Base-by-base conservation (phyloP, 805 yeast species). In the Nakazawaea siamensis region DNA sequence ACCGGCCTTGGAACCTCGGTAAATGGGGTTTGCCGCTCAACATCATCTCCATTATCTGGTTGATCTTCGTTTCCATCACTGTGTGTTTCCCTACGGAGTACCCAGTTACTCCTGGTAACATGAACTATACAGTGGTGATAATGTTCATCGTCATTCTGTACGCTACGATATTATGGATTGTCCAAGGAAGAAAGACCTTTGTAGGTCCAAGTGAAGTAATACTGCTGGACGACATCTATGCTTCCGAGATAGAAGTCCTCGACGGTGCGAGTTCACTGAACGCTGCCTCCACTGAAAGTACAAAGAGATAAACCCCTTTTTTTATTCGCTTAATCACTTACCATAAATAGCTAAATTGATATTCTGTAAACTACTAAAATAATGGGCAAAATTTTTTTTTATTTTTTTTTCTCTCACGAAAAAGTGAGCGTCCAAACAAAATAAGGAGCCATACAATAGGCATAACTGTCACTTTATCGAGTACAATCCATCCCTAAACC, bases 51-150 rank as follows among this genome's bases (percentile, higher is more conserved):
- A 31, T 47, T 10, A 15, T 39, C 6, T 50, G 52, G 52, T 31
- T 50, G 31, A 10, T 18, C 6, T 50, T 50, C 29, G 31, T 49
- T 16, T 44, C 49, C 9, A 46, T 50, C 27, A 46, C 51, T 1
- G 38, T 42, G 39, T 45, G 42, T 38, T 49, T 49, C 46, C 55
- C 55, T 38, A 46, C 53, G 2, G 38, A 38, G 0, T 17, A 32
- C 19, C 55, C 55, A 26, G 49, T 46, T n/a, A 32, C 30, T 28
- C 40, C 49, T 9, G 48, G 48, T 12, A 45, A 45, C 33, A 50
- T 50, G 55, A 49, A 50, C 37, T 50, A 50, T 32, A 48, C 53
- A 1, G 50, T 49, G n/a, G 51, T 47, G 9, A 44, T 50, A 18
- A 33, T 48, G 20, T 46, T 45, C 33, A 39, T 47, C 23, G 52